Evolutionary conservation across 371 early-diverging fungal genomes (phyloP).

Genomic region (Aphelidium insulamus): DNA sequence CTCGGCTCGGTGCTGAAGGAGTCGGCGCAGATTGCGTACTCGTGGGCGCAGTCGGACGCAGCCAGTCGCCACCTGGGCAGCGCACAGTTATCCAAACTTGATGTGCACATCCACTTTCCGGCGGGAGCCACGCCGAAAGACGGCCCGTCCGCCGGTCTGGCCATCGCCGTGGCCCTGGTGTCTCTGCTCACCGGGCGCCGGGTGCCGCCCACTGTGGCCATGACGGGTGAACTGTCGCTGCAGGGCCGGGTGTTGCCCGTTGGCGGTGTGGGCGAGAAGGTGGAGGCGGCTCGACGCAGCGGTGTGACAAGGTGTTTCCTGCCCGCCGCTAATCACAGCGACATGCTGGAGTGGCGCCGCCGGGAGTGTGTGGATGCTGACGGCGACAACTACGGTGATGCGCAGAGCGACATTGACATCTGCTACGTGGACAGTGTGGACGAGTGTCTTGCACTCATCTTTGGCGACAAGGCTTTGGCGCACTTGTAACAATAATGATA

Average conservation of each 20-base stretch:
- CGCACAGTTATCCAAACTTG: conserved; percentile 13
- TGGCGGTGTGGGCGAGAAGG: conserved; percentile 67
- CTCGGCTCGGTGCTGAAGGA: conserved; percentile 74
- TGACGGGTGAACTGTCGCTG: conserved; percentile 73
- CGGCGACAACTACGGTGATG: no score
- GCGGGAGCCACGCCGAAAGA: conserved; percentile 65
- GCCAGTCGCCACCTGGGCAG: conserved; percentile 21
- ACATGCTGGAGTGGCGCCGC: no score
- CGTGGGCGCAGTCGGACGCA: conserved; percentile 60
- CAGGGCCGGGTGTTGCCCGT: conserved; percentile 64
- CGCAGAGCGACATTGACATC: no score
- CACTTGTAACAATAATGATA: no score
- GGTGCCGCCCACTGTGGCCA: conserved; percentile 34
- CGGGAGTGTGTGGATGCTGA: no score
- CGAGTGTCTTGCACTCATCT: no score
- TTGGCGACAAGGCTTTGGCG: no score
- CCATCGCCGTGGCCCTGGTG: conserved; percentile 49
- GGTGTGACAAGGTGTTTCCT: conserved; percentile 26
- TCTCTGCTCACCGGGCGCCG: conserved; percentile 36
- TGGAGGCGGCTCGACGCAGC: conserved; percentile 59
- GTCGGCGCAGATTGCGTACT: conserved; percentile 50
- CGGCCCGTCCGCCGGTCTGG: conserved; percentile 48
- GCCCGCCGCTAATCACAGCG: conserved; percentile 17
- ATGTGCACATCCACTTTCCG: conserved; percentile 67
- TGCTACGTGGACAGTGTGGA: no score